Base-by-base conservation (phyloP, 2,329 filamentous ascomycete species). In the Colletotrichum tofieldiae region DNA sequence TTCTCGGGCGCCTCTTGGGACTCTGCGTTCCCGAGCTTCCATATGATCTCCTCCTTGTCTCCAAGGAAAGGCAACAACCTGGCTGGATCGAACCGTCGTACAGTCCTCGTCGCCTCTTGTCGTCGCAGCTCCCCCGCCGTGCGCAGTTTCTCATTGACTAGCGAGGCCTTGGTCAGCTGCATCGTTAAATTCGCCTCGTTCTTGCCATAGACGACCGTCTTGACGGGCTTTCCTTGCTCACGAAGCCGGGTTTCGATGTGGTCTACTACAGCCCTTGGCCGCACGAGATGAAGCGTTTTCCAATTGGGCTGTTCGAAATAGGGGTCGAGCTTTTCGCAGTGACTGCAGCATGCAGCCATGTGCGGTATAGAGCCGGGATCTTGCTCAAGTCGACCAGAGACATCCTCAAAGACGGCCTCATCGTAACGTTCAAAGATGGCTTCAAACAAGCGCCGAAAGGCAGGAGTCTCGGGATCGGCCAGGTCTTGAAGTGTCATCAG, bases 301-400 rank as follows among this genome's bases (percentile, higher is more conserved):
- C 70, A 72, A 3, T 26, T 39, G 9, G 70, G 70, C 23, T 70
- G 66, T n/a, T 70, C 65, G 32, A 72, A 51, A 23, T 54, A 72
- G 7, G 65, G 16, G 37, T 70, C 23, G 18, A 72, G 66, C 14
- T 32, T 69, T 47, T 43, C 39, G 54, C 70, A 72, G 45, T 72
- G 41, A 23, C 20, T 23, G 20, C 70, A 72, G 32, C 70, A 72
- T 41, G 52, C 23, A 12, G 52, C 37, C 70, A 72, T 64, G 4
- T 66, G 54, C 6, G 70, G 20, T 32, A 72, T 65, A 11, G 23
- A 47, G 1, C n/a, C 54, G 5, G 70, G 70, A 2, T 51, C 54
- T 8, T 54, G 43, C 49, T 72, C 65, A 18, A 65, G 26, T 20
- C 35, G 65, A 12, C 43, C 26, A 23, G 65, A 70, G 23, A 54